Evolutionary conservation across 306 rosid species (phyloP).

Genomic region (Gastrolobium villosum): DNA sequence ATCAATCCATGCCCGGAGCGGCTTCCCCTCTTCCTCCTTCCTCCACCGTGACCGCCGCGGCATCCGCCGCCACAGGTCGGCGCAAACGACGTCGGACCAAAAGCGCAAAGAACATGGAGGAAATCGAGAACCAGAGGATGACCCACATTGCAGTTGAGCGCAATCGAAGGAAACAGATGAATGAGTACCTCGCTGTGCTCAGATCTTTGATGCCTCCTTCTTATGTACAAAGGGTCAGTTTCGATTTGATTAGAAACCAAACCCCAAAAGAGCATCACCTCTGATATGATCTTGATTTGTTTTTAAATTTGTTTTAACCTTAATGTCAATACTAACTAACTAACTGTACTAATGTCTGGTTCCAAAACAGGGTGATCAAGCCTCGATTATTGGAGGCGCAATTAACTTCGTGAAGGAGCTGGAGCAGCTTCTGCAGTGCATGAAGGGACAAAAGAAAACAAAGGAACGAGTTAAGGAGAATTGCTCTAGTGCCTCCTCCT

Average conservation of each 20-base stretch:
- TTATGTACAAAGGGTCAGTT: conserved; percentile 84
- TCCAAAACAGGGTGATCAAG: conserved; percentile 84
- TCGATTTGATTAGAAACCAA: background rate
- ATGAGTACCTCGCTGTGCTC: conserved; percentile 79
- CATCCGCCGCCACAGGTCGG: conserved; percentile 39
- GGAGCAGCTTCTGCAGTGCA: conserved; percentile 74
- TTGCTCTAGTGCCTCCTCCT: background rate
- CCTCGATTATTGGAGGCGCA: conserved; percentile 93
- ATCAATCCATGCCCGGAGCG: background rate
- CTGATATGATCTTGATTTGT: background rate
- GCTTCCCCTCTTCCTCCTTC: background rate
- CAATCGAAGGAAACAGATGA: conserved; percentile 92
- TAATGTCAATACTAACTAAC: background rate
- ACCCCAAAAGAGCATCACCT: background rate
- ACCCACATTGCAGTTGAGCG: conserved; percentile 95
- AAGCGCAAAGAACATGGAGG: conserved; percentile 72
- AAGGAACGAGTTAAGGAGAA: conserved; percentile 32
- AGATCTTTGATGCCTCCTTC: conserved; percentile 87
- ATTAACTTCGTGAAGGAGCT: conserved; percentile 93
- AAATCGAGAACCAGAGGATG: conserved; percentile 87
- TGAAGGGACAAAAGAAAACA: conserved; percentile 59
- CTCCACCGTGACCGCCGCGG: background rate
- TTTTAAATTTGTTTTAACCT: background rate
- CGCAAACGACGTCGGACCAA: conserved; percentile 70
- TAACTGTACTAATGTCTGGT: background rate